Conservation (phyloP, 768 basidiomycete genomes). For the Podaxis sp. region DNA sequence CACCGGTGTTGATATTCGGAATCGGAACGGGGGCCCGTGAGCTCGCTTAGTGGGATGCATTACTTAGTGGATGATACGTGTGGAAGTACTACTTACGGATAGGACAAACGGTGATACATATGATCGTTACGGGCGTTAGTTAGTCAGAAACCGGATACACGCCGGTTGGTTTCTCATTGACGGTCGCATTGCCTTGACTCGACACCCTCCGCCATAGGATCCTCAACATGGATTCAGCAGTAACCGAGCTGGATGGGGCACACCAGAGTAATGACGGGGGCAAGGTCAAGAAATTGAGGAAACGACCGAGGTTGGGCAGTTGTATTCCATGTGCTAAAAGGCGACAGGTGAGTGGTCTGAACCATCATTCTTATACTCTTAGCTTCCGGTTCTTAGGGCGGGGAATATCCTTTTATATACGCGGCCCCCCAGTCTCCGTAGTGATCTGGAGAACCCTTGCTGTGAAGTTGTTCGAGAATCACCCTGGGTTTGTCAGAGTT, state of each 20-base stretch:
- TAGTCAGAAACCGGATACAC: constrained; percentile 11
- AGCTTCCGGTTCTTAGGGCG: background rate
- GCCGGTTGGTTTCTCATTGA: background rate
- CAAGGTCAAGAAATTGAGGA: constrained; percentile 51
- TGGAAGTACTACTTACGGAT: background rate
- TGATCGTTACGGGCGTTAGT: constrained; percentile 7
- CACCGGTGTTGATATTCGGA: background rate
- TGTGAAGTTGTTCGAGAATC: background rate
- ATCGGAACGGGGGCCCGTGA: background rate
- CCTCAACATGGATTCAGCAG: constrained; percentile 4
- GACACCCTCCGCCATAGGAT: background rate
- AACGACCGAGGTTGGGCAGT: constrained; percentile 45
- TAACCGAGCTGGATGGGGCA: background rate
- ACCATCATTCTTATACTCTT: background rate
- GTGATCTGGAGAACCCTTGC: background rate
- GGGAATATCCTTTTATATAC: background rate
- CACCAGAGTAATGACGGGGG: constrained; percentile 6
- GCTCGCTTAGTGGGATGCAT: background rate
- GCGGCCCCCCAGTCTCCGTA: background rate
- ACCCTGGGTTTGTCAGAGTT: background rate
- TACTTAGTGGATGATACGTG: background rate
- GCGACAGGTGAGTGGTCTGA: constrained; percentile 41
- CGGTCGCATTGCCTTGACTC: background rate
- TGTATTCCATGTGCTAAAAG: constrained; percentile 60
- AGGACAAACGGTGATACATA: constrained; percentile 12